Percentiles rank a stretch among this genome's conserved stretches.
phyloP scores from a whole-genome alignment of 768 basidiomycete species.

The Mycena polygramma region DNA sequence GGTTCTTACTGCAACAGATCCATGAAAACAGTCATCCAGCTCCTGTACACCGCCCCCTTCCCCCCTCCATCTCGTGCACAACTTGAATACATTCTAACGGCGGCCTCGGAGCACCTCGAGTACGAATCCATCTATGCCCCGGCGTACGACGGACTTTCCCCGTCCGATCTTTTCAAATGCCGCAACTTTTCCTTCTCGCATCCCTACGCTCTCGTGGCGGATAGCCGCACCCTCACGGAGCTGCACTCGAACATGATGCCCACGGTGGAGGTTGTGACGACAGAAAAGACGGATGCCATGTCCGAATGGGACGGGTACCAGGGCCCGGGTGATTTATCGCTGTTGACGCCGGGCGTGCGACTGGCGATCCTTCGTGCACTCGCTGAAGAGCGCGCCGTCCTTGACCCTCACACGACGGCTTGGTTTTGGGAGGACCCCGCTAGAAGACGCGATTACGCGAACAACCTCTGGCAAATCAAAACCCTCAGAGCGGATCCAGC shows the following conservation, averaged over 20 bases:
- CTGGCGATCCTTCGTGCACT: slow-evolving; percentile 29
- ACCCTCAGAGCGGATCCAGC: slow-evolving; percentile 28
- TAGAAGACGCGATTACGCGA: background rate
- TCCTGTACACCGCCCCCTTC: slow-evolving; percentile 31
- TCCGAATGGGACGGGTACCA: slow-evolving; percentile 30
- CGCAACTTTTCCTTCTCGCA: slow-evolving; percentile 28
- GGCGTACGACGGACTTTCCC: slow-evolving; percentile 26
- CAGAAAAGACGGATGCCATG: slow-evolving; percentile 4
- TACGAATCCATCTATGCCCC: slow-evolving; percentile 25
- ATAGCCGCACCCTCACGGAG: slow-evolving; percentile 30
- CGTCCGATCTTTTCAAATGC: slow-evolving; percentile 22
- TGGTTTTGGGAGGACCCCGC: slow-evolving; percentile 21
- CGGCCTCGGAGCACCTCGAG: slow-evolving; percentile 5
- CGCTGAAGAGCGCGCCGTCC: slow-evolving; percentile 20
- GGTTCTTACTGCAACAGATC: slow-evolving; percentile 1
- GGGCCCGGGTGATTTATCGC: slow-evolving; percentile 29
- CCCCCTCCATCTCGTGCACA: slow-evolving; percentile 16
- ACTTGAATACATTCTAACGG: slow-evolving; percentile 22
- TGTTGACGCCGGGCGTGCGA: slow-evolving; percentile 15
- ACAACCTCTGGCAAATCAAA: slow-evolving; percentile 25
- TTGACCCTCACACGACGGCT: slow-evolving; percentile 17
- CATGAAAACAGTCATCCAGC: slow-evolving; percentile 25
- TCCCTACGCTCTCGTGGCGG: slow-evolving; percentile 30
- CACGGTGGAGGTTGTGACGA: slow-evolving; percentile 26
- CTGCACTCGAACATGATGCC: slow-evolving; percentile 19